Percentiles rank a stretch among this genome's conserved stretches.
phyloP scores from a whole-genome alignment of 306 rosid species.

The Spatholobus suberectus region DNA sequence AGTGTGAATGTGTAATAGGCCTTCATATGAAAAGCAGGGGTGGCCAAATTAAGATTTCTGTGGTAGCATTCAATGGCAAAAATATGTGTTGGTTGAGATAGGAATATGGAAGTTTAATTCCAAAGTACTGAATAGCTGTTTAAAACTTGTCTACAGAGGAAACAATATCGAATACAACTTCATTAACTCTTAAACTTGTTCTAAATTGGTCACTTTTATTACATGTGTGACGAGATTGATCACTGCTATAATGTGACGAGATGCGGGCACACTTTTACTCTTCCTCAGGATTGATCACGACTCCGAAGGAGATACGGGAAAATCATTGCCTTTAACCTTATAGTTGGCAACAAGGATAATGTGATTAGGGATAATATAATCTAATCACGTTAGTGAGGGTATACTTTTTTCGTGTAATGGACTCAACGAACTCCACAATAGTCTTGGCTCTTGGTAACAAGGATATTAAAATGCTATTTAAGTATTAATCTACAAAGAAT shows the following conservation, averaged over 20 bases:
- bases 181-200: neutral
- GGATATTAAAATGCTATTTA: neutral
- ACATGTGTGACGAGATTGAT: neutral
- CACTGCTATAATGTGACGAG: neutral
- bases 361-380: neutral
- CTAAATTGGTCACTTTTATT: neutral
- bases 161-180: neutral
- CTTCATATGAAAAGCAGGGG: neutral
- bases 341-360: neutral
- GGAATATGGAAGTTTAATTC: neutral
- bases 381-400: neutral
- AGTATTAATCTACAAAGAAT: neutral
- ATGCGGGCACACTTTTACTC: neutral
- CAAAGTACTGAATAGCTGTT: neutral
- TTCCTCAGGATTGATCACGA: neutral
- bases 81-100: slow-evolving; percentile 4
- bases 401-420: neutral
- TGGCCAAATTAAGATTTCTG: neutral
- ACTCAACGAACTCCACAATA: neutral
- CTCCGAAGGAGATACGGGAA: neutral
- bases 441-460: neutral
- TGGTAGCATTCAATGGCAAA: neutral
- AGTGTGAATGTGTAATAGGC: neutral
- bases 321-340: neutral
- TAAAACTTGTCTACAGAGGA: neutral